Percentiles rank a stretch among this genome's conserved stretches.
Evolutionary conservation across 73 alveolate genomes (phyloP).

Genomic region (Paramecium sonneborni): DNA sequence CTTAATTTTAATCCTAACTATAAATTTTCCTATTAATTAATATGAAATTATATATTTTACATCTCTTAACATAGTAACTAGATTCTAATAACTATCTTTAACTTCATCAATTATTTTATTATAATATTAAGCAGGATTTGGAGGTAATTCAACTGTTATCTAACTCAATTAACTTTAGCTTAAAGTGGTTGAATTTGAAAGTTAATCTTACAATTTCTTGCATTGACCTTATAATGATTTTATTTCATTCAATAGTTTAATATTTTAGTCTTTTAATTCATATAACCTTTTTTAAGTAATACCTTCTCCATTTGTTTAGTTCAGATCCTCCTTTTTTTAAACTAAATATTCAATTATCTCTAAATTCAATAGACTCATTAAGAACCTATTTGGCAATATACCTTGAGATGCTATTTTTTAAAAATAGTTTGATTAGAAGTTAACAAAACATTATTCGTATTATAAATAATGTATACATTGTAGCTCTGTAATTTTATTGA

Average conservation of each 20-base stretch:
- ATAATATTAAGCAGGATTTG: background rate
- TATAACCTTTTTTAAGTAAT: background rate
- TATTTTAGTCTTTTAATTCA: background rate
- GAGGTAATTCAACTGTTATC: background rate
- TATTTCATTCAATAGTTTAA: background rate
- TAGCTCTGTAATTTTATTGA: background rate
- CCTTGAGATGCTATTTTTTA: background rate
- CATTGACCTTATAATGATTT: background rate
- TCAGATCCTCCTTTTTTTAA: background rate
- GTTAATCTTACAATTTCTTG: background rate
- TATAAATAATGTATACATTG: slow-evolving; percentile 14
- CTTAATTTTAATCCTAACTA: background rate
- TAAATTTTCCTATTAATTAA: background rate
- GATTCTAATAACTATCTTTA: slow-evolving; percentile 16
- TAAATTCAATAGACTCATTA: background rate
- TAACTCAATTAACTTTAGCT: background rate
- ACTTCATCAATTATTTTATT: slow-evolving; percentile 26
- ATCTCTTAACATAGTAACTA: background rate
- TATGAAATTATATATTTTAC: background rate
- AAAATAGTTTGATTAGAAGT: background rate
- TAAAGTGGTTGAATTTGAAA: background rate
- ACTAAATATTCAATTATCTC: background rate
- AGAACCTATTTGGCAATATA: background rate
- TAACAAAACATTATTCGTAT: background rate
- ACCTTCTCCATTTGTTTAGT: background rate